Conservation (phyloP, 306 rosid genomes). For the Trifolium fragiferum region DNA sequence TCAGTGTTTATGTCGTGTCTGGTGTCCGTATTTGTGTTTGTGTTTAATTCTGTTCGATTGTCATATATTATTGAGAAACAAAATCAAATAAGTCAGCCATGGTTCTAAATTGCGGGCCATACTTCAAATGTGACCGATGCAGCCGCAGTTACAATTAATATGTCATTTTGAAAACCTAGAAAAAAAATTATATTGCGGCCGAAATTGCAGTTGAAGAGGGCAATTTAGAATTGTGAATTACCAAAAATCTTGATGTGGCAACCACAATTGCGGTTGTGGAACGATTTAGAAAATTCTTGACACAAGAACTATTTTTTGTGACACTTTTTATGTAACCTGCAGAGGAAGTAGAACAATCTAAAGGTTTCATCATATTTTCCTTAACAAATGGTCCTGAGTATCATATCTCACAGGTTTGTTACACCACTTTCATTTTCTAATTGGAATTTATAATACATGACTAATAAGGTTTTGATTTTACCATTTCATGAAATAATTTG, state of each 20-base stretch:
- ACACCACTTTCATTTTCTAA: background rate
- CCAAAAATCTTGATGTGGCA: background rate
- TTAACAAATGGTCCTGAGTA: constrained; percentile 54
- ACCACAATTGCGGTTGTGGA: background rate
- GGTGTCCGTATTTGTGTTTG: no score
- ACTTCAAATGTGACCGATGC: no score
- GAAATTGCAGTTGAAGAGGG: background rate
- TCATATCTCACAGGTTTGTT: constrained; percentile 48
- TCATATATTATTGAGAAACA: no score
- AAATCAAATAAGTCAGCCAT: no score
- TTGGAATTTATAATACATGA: background rate
- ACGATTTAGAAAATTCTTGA: background rate
- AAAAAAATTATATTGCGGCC: no score
- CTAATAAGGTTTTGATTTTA: background rate
- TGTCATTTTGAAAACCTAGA: no score
- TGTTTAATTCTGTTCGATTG: no score
- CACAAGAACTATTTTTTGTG: background rate
- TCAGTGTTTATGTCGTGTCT: no score
- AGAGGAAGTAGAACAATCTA: constrained; percentile 40
- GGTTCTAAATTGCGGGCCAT: no score
- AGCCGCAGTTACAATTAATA: no score
- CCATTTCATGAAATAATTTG: constrained; percentile 25
- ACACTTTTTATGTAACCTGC: background rate
- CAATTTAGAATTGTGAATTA: background rate
- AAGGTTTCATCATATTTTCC: constrained; percentile 50